These are phyloP conservation scores for Podospora tetraspora DNA, from an alignment of 495 filamentous ascomycete genomes.

Conservation along the genomic window DNA sequence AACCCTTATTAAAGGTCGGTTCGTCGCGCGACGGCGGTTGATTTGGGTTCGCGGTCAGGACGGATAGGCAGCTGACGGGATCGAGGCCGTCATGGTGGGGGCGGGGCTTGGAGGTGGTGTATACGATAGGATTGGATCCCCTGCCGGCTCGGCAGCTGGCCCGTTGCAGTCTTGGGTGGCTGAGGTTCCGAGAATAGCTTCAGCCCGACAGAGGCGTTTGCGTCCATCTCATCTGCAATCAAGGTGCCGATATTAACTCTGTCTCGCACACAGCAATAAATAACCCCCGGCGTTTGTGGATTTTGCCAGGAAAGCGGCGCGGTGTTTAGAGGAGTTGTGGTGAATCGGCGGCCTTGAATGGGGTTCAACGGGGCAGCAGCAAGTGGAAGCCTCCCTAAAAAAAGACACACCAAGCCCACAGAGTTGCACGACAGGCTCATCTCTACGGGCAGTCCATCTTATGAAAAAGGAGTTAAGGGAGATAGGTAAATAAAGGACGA, in stretches of 20 bases:
- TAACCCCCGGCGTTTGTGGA: background rate
- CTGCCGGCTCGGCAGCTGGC: background rate
- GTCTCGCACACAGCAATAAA: background rate
- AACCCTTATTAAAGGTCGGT: background rate
- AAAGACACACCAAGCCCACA: background rate
- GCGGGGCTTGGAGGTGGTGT: background rate
- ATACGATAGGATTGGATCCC: background rate
- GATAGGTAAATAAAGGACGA: background rate
- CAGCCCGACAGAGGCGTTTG: background rate
- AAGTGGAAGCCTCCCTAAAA: background rate
- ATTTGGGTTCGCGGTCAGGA: background rate
- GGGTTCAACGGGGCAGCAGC: background rate
- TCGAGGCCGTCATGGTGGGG: background rate
- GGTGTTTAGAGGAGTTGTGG: background rate
- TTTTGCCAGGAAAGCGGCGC: background rate
- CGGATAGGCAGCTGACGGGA: background rate
- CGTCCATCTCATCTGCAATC: background rate
- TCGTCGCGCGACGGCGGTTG: background rate
- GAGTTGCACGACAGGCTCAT: background rate
- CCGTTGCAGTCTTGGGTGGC: background rate
- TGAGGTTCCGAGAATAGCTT: background rate
- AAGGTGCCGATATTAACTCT: background rate
- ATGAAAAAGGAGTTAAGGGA: background rate
- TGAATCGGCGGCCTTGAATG: background rate
- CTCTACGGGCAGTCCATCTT: background rate